These are phyloP conservation scores for Scortechinia acanthostroma DNA, from an alignment of 2,329 filamentous ascomycete genomes.

Conservation along the genomic window DNA sequence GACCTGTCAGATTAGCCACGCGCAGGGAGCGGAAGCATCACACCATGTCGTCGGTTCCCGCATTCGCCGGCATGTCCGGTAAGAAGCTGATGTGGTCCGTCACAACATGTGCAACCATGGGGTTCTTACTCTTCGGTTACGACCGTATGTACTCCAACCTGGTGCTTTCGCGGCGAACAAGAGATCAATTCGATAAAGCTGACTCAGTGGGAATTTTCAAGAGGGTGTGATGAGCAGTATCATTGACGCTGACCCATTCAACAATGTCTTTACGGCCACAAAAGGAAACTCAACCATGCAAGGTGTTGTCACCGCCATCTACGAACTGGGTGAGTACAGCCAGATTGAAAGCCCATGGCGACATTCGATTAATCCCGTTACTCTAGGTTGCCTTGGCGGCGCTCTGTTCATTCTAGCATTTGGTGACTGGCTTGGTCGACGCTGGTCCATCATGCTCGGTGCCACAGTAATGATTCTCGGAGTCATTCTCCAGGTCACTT, in stretches of 20 bases:
- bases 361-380: no score
- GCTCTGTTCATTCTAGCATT: constrained; percentile 27
- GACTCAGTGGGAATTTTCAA: no score
- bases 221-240: background rate
- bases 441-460: constrained; percentile 43
- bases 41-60: constrained; percentile 44
- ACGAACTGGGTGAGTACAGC: constrained; percentile 20
- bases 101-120: constrained; percentile 56
- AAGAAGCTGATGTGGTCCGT: constrained; percentile 44
- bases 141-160: constrained; percentile 29
- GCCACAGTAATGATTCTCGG: constrained; percentile 44
- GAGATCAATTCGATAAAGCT: no score
- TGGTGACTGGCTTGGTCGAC: constrained; percentile 45
- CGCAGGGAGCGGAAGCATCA: no score
- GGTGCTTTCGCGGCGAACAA: no score
- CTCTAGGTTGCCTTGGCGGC: constrained; percentile 28
- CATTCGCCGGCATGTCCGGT: constrained; percentile 51
- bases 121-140: constrained; percentile 53
- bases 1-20: no score
- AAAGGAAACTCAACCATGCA: constrained; percentile 18
- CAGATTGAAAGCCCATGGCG: no score
- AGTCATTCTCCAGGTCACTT: constrained; percentile 41
- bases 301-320: constrained; percentile 29
- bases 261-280: background rate
- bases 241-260: background rate